A percentile compares a stretch with the other conserved stretches of the same genome.
phyloP scores from a whole-genome alignment of 805 yeast species.

The Sporopachydermia lactativora region DNA sequence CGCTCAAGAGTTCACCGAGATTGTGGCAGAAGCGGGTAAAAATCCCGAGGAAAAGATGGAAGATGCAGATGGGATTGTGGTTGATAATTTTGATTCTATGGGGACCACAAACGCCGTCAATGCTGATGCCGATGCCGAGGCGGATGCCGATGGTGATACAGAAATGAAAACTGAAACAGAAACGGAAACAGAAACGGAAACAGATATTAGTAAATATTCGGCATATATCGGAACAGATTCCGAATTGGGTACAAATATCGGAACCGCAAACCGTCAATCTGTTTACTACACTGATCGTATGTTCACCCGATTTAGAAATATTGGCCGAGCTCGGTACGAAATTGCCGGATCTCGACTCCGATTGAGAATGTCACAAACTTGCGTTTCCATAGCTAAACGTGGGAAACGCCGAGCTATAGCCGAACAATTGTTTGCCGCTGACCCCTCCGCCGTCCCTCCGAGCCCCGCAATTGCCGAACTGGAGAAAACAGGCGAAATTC shows the following conservation, averaged over 20 bases:
- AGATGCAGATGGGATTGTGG: slow-evolving; percentile 5
- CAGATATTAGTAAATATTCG: too few species aligned
- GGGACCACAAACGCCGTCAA: too few species aligned
- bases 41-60: slow-evolving; percentile 6
- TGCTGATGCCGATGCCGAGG: slow-evolving; percentile 3
- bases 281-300: too few species aligned
- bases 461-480: neutral
- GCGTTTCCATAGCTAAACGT: neutral
- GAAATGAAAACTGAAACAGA: too few species aligned
- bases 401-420: neutral
- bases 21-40: slow-evolving; percentile 5
- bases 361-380: slow-evolving; percentile 9
- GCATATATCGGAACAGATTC: too few species aligned
- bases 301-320: too few species aligned
- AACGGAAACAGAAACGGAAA: too few species aligned
- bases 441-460: neutral
- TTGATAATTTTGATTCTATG: slow-evolving; percentile 2
- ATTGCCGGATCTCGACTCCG: too few species aligned
- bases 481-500: neutral
- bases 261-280: too few species aligned
- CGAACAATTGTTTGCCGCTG: neutral
- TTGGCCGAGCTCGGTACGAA: too few species aligned
- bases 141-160: slow-evolving; percentile 7
- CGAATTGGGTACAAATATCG: too few species aligned
- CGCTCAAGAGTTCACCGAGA: slow-evolving; percentile 11